Percentiles rank a stretch among this genome's conserved stretches.
Evolutionary conservation across 2,329 filamentous ascomycete genomes (phyloP).

Genomic region (Penicillium sclerotigenum): DNA sequence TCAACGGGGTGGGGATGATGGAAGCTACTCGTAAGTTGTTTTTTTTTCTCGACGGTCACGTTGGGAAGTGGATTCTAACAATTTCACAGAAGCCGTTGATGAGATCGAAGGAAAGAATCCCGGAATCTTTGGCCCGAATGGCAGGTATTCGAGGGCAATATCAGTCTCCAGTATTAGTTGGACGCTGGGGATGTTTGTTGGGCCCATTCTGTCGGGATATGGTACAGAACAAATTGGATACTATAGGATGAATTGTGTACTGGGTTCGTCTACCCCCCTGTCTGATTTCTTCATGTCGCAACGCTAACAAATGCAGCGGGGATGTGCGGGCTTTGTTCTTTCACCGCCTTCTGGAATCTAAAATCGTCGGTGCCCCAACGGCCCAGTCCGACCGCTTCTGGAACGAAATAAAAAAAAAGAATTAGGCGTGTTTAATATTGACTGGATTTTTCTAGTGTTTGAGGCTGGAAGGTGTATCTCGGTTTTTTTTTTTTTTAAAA

Average conservation of each 20-base stretch:
- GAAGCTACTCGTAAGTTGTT: conserved; percentile 31
- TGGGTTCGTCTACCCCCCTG: conserved; percentile 16
- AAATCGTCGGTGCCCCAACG: conserved; percentile 6
- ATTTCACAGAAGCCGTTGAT: conserved; percentile 19
- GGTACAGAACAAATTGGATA: conserved; percentile 21
- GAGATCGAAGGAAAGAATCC: conserved; percentile 20
- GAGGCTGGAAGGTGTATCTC: too few relatives aligned
- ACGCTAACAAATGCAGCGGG: conserved; percentile 10
- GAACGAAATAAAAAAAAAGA: too few relatives aligned
- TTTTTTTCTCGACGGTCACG: background rate
- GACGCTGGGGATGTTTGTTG: conserved; percentile 23
- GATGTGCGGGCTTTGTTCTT: conserved; percentile 15
- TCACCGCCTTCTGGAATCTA: conserved; percentile 10
- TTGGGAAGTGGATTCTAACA: background rate
- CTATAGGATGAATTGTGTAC: conserved; percentile 21
- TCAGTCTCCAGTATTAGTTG: conserved; percentile 27
- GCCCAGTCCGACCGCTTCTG: too few relatives aligned
- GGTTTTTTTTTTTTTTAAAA: too few relatives aligned
- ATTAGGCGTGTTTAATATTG: too few relatives aligned
- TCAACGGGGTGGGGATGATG: conserved; percentile 29
- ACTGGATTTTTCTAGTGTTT: too few relatives aligned
- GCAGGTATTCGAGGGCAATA: conserved; percentile 26
- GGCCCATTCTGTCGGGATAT: conserved; percentile 22
- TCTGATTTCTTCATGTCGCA: background rate
- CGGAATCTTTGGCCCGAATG: conserved; percentile 27